Base-by-base conservation (phyloP, 116 monocot genomes). In the Cymodocea nodosa region DNA sequence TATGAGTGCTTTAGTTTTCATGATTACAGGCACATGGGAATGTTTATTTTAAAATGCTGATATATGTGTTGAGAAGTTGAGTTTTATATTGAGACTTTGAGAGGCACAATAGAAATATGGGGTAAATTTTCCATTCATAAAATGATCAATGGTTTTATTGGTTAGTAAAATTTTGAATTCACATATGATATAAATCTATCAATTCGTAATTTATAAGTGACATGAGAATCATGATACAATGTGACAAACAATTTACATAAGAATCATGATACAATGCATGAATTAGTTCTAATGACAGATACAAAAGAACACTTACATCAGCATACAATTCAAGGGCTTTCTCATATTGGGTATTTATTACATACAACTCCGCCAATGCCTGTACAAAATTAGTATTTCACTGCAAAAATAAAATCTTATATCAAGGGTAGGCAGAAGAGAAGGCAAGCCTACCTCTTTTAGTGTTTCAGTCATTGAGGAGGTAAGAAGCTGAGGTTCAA, bases 331-430 rank as follows among this genome's bases (percentile, higher is more conserved):
- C 68, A 77, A 98, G 68, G 4, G 89, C 86, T 75, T 84, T 98
- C 64, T 98, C 92, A 80, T 89, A 88, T 22, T 92, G 92, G 52
- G 63, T 62, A 57, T 91, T 81, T 50, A 92, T 89, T 60, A 89
- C 67, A 57, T 98, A 98, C 58, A 98, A 79, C 79, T 98, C 92
- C 56, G 86, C 89, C 73, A 98, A 76, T 75, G 86, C 89, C 92
- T 98, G 80, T 37, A 40, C 2, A 54, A 15, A 34, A 52, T 50
- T 8, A 22, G 17, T 35, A 0, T 8, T 6, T 44, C 44, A 44
- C 44, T 44, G 44, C 44, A 44, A 44, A 8, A 44, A 44, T 17
- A 66, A 52, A 52, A 18, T 64, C 39, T 23, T 39, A 23, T 51
- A 6, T 62, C 5, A 65, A 51, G 50, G n/a, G 68, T 15, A 68